A percentile compares a stretch with the other conserved stretches of the same genome.
Conservation (phyloP, 1,284 basidiomycete species). For the Ganoderma lingzhi region DNA sequence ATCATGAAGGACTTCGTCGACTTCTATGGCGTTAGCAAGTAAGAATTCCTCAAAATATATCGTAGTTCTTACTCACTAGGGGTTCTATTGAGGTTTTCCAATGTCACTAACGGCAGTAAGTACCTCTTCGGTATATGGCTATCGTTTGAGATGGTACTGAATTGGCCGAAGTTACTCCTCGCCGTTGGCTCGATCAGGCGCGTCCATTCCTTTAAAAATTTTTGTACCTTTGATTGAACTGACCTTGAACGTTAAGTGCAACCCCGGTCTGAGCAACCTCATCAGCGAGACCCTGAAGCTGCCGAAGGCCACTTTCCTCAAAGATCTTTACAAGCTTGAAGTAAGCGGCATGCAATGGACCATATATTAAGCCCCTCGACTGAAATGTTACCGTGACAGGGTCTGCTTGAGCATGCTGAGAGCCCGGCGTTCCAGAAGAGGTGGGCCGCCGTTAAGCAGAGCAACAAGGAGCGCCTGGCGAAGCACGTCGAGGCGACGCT, state of each 20-base stretch:
- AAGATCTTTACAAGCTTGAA: conserved; percentile 77
- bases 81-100: conserved; percentile 61
- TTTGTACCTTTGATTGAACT: not conserved
- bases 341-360: conserved; percentile 1
- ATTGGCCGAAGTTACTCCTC: conserved; percentile 68
- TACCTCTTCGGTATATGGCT: conserved; percentile 32
- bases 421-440: conserved; percentile 77
- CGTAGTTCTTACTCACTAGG: not conserved
- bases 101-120: conserved; percentile 88
- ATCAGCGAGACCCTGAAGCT: conserved; percentile 84
- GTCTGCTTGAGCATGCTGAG: conserved; percentile 71
- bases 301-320: conserved; percentile 82
- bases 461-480: conserved; percentile 88
- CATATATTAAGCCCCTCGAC: not conserved
- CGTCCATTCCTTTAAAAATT: conserved; percentile 39
- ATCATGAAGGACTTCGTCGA: conserved; percentile 95
- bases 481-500: conserved; percentile 79
- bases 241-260: conserved; percentile 62
- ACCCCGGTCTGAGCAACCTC: conserved; percentile 83
- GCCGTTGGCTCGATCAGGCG: conserved; percentile 85
- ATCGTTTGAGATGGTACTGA: not conserved
- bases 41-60: not conserved
- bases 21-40: conserved; percentile 82
- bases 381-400: conserved; percentile 35
- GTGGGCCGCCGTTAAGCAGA: conserved; percentile 87